These are phyloP conservation scores for Tolypocladium cylindrosporum DNA, from an alignment of 2,329 filamentous ascomycete genomes.

Conservation along the genomic window DNA sequence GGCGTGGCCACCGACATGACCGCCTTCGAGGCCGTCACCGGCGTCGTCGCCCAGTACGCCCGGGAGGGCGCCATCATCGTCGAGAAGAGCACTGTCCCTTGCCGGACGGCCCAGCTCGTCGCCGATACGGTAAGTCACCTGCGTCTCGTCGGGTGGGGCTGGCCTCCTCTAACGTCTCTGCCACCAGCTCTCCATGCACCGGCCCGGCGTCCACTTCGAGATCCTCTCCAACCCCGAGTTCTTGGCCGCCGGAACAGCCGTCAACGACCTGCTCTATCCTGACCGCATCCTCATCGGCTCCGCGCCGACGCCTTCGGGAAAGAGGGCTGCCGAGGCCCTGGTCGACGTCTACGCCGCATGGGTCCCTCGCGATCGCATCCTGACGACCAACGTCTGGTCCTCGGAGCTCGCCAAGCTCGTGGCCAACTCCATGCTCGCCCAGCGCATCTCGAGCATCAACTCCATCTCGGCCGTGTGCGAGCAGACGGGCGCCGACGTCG, in stretches of 20 bases:
- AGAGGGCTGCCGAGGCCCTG: slow-evolving; percentile 51
- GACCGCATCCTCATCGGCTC: slow-evolving; percentile 70
- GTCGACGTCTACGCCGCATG: slow-evolving; percentile 59
- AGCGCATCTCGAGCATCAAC: slow-evolving; percentile 74
- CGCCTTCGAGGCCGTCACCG: slow-evolving; percentile 59
- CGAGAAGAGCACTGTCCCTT: slow-evolving; percentile 75
- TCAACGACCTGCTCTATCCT: slow-evolving; percentile 59
- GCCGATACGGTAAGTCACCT: slow-evolving; percentile 48
- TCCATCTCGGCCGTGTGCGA: slow-evolving; percentile 74
- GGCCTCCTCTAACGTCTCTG: background rate
- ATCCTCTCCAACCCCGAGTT: slow-evolving; percentile 78
- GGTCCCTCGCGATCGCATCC: slow-evolving; percentile 57
- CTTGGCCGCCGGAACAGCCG: slow-evolving; percentile 66
- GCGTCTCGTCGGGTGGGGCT: background rate
- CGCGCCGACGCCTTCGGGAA: slow-evolving; percentile 47
- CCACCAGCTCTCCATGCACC: slow-evolving; percentile 42
- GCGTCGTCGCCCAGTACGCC: slow-evolving; percentile 56
- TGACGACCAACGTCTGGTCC: slow-evolving; percentile 66
- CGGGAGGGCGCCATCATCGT: slow-evolving; percentile 63
- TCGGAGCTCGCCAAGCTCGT: slow-evolving; percentile 72
- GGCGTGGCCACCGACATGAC: slow-evolving; percentile 65
- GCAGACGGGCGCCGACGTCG: slow-evolving; percentile 63
- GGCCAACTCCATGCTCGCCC: slow-evolving; percentile 71
- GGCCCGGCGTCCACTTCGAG: slow-evolving; percentile 58
- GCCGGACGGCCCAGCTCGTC: slow-evolving; percentile 61